A percentile compares a stretch with the other conserved stretches of the same genome.
phyloP scores from a whole-genome alignment of 2,329 filamentous ascomycete species.

The Thelonectria discophora region DNA sequence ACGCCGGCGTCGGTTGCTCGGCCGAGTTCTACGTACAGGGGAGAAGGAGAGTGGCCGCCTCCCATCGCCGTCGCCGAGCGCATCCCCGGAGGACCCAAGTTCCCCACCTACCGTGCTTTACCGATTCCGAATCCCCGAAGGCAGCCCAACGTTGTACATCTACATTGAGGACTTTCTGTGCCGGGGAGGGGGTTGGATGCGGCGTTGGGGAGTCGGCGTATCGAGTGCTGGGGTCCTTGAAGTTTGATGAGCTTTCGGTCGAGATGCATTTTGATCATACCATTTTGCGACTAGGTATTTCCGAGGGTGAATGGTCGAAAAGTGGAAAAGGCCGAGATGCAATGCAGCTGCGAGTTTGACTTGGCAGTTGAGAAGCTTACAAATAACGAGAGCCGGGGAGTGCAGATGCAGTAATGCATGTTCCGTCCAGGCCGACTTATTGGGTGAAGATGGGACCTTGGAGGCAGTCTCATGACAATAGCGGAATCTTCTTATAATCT shows the following conservation, averaged over 20 bases:
- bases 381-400: neutral
- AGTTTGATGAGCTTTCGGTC: neutral
- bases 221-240: neutral
- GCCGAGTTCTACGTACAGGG: slow-evolving; percentile 20
- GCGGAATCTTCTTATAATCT: no score
- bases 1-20: neutral
- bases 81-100: slow-evolving; percentile 47
- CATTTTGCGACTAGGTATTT: neutral
- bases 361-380: neutral
- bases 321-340: neutral
- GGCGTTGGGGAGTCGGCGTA: slow-evolving; percentile 2
- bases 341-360: neutral
- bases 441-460: no score
- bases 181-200: neutral
- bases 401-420: no score
- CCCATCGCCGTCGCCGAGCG: slow-evolving; percentile 35
- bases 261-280: neutral
- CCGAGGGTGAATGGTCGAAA: no score
- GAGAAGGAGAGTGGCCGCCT: slow-evolving; percentile 20
- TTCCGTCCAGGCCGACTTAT: no score
- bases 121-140: slow-evolving; percentile 47
- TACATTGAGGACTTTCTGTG: neutral
- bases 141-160: slow-evolving; percentile 20
- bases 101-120: slow-evolving; percentile 46
- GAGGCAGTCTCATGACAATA: no score